Conservation (phyloP, 768 basidiomycete genomes). For the Chalciporus pseudorubinellus region DNA sequence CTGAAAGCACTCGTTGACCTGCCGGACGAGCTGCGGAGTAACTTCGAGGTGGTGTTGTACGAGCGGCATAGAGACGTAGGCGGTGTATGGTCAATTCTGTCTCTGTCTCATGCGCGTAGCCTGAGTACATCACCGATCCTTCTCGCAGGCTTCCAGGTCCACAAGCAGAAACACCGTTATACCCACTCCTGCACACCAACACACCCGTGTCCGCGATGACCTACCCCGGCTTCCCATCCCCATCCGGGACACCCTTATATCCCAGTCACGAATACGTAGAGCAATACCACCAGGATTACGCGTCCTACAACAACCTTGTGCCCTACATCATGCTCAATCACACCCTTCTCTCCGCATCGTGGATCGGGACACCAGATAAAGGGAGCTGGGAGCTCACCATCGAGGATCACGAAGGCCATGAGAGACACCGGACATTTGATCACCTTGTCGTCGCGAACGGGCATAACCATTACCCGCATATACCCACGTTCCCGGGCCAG, state of each 20-base stretch:
- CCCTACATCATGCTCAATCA: conserved; percentile 43
- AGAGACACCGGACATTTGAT: conserved; percentile 37
- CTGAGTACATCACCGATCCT: neutral
- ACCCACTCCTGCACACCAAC: conserved; percentile 53
- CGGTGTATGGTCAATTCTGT: conserved; percentile 49
- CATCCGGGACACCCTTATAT: conserved; percentile 48
- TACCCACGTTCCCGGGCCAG: conserved; percentile 45
- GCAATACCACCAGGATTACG: conserved; percentile 47
- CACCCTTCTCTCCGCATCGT: conserved; percentile 40
- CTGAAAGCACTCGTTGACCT: conserved; percentile 51
- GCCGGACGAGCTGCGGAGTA: conserved; percentile 34
- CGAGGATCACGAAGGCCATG: conserved; percentile 16
- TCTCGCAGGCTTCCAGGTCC: conserved; percentile 36
- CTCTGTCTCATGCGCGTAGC: neutral
- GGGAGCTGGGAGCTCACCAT: conserved; percentile 48
- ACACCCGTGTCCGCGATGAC: conserved; percentile 58
- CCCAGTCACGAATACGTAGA: conserved; percentile 45
- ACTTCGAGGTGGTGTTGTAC: conserved; percentile 50
- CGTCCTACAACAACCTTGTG: conserved; percentile 37
- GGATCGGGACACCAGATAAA: conserved; percentile 38
- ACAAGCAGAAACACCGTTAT: conserved; percentile 45
- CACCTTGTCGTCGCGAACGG: conserved; percentile 59
- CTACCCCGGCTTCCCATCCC: conserved; percentile 53
- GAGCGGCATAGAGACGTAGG: conserved; percentile 53
- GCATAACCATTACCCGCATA: conserved; percentile 51